Base-by-base conservation (phyloP, 2,329 filamentous ascomycete genomes). In the Gaeumannomyces sp. region DNA sequence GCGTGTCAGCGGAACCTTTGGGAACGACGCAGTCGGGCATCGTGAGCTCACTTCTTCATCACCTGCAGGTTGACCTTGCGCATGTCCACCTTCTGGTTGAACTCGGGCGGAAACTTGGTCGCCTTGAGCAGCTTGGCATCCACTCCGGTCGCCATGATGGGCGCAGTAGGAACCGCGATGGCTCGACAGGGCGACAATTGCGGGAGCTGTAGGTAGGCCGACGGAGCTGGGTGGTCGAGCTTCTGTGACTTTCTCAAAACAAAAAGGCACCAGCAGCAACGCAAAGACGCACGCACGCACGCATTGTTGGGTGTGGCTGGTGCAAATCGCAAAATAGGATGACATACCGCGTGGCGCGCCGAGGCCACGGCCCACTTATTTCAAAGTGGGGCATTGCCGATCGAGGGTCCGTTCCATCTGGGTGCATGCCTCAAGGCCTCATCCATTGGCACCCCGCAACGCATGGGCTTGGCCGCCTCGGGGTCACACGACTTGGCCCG, bases 51-150 rank as follows among this genome's bases (percentile, higher is more conserved):
- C 91, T 95, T 96, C 84, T 97, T 97, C 88, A 99, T 96, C 65
- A 99, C 91, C 76, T 96, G 92, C 62, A 97, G 83, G 75, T 99
- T 97, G 77, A 99, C 93, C 80, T 98, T 98, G 71, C 89, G 87
- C 86, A 96, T 97, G 80, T 99, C 93, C 69, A 99, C 95, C 81
- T 97, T 97, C 75, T 91, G 88, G 74, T 86, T 94, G 79, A 98
- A 99, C 74, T 97, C 93, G 10, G 89, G 84, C 60, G 95, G 95
- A 69, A 97, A 98, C 74, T 96, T 97, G 65, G 93, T 98, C 76
- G 89, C 89, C 83, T 89, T 91, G 65, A 97, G 81, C 72, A 96
- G 85, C 81, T 96, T 96, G 69, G 91, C 89, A 77, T 97, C 94
- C 67, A 95, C 92, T 69, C 87, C 90, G 64, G 89, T 89, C 71